phyloP scores from a whole-genome alignment of 768 basidiomycete genomes.

The Macrocybe gigantea region DNA sequence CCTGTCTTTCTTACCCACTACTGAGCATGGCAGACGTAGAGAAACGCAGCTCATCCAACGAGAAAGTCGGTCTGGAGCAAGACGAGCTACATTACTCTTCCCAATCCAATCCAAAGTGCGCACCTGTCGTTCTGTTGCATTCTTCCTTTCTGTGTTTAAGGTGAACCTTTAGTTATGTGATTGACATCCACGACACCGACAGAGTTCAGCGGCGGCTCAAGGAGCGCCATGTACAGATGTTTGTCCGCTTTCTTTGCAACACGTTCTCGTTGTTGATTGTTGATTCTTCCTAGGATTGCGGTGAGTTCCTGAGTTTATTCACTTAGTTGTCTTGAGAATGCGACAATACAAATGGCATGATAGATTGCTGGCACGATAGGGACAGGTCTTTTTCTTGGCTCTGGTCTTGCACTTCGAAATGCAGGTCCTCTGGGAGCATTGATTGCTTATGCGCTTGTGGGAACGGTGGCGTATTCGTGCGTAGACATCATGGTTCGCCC shows the following conservation, averaged over 20 bases:
- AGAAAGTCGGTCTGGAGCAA: too few species aligned
- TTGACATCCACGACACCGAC: constrained; percentile 62
- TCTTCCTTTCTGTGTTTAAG: not conserved
- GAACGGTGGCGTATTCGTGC: constrained; percentile 59
- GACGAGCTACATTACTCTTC: too few species aligned
- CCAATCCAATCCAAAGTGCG: not conserved
- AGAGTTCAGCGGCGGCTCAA: constrained; percentile 67
- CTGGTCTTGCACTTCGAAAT: constrained; percentile 49
- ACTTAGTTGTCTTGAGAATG: not conserved
- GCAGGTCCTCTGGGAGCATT: constrained; percentile 68
- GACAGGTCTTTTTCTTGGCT: constrained; percentile 70
- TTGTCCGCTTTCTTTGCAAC: constrained; percentile 13
- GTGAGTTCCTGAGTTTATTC: constrained; percentile 28
- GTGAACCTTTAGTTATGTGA: constrained; percentile 27
- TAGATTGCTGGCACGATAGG: constrained; percentile 74
- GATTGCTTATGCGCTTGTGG: constrained; percentile 58
- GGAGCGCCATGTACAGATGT: constrained; percentile 81
- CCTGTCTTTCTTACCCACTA: not conserved
- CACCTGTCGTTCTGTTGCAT: not conserved
- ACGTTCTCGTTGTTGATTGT: not conserved
- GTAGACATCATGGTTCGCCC: constrained; percentile 15
- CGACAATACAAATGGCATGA: not conserved
- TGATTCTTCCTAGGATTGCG: constrained; percentile 44
- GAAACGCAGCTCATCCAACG: not conserved
- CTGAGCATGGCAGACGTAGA: not conserved